A percentile compares a stretch with the other conserved stretches of the same genome.
Conservation (phyloP, 768 basidiomycete species). For the Ramaria sp. region DNA sequence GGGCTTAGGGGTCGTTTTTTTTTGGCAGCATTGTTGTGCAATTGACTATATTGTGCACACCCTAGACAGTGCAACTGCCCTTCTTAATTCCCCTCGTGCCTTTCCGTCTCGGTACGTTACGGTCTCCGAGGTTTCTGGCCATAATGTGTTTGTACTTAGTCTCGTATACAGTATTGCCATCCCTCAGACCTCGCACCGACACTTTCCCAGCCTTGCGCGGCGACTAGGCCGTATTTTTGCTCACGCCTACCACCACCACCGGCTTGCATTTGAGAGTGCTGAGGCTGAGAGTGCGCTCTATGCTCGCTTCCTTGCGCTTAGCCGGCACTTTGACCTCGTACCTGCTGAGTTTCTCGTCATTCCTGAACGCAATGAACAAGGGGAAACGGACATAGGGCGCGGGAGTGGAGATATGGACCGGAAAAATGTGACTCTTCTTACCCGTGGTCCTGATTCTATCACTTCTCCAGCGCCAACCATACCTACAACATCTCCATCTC, state of each 20-base stretch:
- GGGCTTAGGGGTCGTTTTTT: background rate
- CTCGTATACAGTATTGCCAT: conserved; percentile 55
- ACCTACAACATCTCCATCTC: conserved; percentile 1
- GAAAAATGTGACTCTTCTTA: background rate
- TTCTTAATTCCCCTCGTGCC: conserved; percentile 81
- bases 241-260: conserved; percentile 93
- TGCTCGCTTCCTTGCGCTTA: conserved; percentile 79
- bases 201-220: conserved; percentile 82
- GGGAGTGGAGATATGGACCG: background rate
- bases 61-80: conserved; percentile 84
- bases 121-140: conserved; percentile 11
- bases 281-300: conserved; percentile 88
- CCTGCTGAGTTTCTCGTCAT: conserved; percentile 78
- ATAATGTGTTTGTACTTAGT: background rate
- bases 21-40: conserved; percentile 78
- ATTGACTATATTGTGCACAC: conserved; percentile 95
- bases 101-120: conserved; percentile 74
- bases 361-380: conserved; percentile 27
- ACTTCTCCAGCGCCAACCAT: background rate
- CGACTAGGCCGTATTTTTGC: conserved; percentile 92
- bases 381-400: background rate
- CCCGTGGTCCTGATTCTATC: background rate
- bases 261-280: conserved; percentile 81
- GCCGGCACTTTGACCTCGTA: conserved; percentile 71
- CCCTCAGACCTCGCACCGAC: conserved; percentile 69